Conservation (phyloP, 2,329 filamentous ascomycete species). For the Geoglossum cookeanum region DNA sequence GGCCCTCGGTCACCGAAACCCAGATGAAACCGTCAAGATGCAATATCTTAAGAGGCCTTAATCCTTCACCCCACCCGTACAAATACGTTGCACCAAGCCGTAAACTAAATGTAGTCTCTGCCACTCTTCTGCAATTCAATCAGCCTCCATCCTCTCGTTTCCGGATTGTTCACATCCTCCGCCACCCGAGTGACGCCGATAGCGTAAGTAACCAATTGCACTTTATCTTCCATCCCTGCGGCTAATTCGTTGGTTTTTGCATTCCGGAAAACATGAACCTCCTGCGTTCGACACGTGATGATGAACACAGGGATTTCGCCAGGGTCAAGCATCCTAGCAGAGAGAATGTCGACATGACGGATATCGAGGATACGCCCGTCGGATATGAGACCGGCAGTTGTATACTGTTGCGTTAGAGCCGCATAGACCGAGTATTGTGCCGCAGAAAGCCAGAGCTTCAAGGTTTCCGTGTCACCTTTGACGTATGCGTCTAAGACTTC, state of each 20-base stretch:
- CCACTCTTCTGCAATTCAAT: slow-evolving; percentile 98
- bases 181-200: slow-evolving; percentile 88
- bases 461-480: slow-evolving; percentile 76
- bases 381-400: slow-evolving; percentile 77
- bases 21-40: neutral
- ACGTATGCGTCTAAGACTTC: slow-evolving; percentile 97
- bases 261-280: slow-evolving; percentile 93
- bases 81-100: neutral
- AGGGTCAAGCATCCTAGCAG: slow-evolving; percentile 62
- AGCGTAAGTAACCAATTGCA: slow-evolving; percentile 93
- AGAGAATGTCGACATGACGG: slow-evolving; percentile 73
- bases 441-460: slow-evolving; percentile 90
- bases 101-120: slow-evolving; percentile 57
- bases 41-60: neutral
- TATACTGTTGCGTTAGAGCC: slow-evolving; percentile 92
- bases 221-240: slow-evolving; percentile 96
- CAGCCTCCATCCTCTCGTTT: slow-evolving; percentile 89
- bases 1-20: neutral
- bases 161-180: slow-evolving; percentile 90
- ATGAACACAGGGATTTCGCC: slow-evolving; percentile 91
- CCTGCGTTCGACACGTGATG: slow-evolving; percentile 87
- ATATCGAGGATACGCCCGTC: slow-evolving; percentile 94
- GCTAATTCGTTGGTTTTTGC: slow-evolving; percentile 76
- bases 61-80: neutral
- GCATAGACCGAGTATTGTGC: slow-evolving; percentile 95